Evolutionary conservation across 441 rosid species (phyloP), one percentile per base, ranked within the genome.

Genomic region (Brassica balearica): DNA sequence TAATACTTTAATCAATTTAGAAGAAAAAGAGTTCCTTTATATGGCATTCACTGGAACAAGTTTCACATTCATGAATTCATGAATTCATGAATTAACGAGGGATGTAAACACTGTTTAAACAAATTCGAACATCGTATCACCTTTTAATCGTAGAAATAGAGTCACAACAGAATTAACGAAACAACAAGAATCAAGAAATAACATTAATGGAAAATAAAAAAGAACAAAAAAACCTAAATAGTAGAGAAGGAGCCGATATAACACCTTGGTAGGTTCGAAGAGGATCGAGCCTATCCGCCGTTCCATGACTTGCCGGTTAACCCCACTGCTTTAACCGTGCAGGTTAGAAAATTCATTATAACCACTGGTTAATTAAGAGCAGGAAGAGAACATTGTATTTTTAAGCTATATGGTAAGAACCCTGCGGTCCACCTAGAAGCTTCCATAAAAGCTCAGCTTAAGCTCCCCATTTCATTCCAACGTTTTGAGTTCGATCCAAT

Each of bases 231-330:
- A 11, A 9, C 3, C 61, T 14, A 8, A 8, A 72, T 56, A 71
- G 62, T 58, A 65, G 68, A 65, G 61, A 65, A 58, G 11, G 77
- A 72, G 77, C 81, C 73, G 56, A 77, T 77, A 58, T 41, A 58
- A 77, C 62, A 77, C 77, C 77, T 63, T 65, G 81, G 77, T 77
- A 77, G 81, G 81, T 66, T 77, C 81, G 81, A 77, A 72, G 68
- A 43, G 2, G 63, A 77, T 71, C 81, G 77, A 66, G 56, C 77
- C 81, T 27, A 77, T 43, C 73, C 63, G 81, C 77, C 77, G 63
- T 72, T 65, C 72, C 25, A 72, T 77, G 81, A 77, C 81, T 77
- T 77, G 81, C 81, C 81, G 81, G 73, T 77, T 72, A 66, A 66
- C 73, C 77, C 48, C 62, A 65, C 27, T 5, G 36, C 81, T 41